A percentile compares a stretch with the other conserved stretches of the same genome.
phyloP scores from a whole-genome alignment of 176 grass and related monocot species.

The Phragmites australis region DNA sequence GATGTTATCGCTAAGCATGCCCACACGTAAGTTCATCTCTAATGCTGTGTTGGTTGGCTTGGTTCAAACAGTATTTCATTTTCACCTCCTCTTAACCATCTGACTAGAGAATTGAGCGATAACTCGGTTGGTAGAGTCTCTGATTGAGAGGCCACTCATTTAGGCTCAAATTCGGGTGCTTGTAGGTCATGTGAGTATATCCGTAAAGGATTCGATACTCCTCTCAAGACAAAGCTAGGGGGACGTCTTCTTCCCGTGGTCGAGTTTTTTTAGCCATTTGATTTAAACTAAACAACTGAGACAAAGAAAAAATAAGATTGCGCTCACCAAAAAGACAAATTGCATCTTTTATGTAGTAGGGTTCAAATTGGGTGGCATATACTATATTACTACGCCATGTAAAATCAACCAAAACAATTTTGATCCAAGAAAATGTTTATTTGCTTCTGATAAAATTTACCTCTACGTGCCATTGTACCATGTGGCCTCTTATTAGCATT shows the following conservation, averaged over 20 bases:
- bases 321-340: neutral
- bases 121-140: too few relatives aligned
- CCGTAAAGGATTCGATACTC: too few relatives aligned
- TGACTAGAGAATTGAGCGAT: too few relatives aligned
- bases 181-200: too few relatives aligned
- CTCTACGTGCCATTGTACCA: neutral
- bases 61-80: neutral
- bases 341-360: neutral
- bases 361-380: neutral
- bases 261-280: too few relatives aligned
- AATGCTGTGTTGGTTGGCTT: neutral
- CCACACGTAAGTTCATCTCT: conserved; percentile 39
- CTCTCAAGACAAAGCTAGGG: too few relatives aligned
- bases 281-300: neutral
- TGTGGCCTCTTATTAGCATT: neutral
- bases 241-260: too few relatives aligned
- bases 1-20: conserved; percentile 27
- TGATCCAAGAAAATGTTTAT: neutral
- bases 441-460: neutral
- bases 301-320: neutral
- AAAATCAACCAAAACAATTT: neutral
- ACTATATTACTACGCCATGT: neutral
- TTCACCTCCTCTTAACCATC: neutral
- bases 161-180: too few relatives aligned
- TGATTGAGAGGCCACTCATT: too few relatives aligned